Evolutionary conservation across 306 rosid species (phyloP), one percentile per base, ranked within the genome.

Genomic region (Mimosa pudica): DNA sequence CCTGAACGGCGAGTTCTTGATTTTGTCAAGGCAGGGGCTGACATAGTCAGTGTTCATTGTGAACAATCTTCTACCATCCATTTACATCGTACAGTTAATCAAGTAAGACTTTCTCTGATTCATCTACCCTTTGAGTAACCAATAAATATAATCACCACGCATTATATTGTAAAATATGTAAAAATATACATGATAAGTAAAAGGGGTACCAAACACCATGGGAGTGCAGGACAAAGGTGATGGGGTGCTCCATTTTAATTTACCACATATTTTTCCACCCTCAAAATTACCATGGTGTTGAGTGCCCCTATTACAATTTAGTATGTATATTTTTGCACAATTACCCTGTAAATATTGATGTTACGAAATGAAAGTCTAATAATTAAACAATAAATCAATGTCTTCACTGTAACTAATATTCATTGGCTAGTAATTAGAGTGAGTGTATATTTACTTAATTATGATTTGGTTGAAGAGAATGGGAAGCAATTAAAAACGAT

Each of bases 21-120:
- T 86, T 96, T 96, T 83, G 91, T 96, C 83, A 96, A 96, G 91
- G 99, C 99, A 57, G 99, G 99, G 60, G 99, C 99, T 4, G 99
- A 96, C 92, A 96, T 96, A 17, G 93, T 96, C 79, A 96, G 99
- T 79, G 88, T 96, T 81, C 99, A 96, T 80, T 82, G 88, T 74
- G 99, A 96, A 86, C 98, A 91, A 85, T 66, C 99, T 73, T 79
- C 99, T 78, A 96, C 99, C 81, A 96, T 96, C 85, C 99, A 96
- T 91, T 89, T 96, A 85, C 99, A 96, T 79, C 99, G 99, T 6
- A 81, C 99, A 12, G 1, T 96, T 84, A 85, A 91, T 83, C 92
- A 85, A 74, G 99, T 96, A 82, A 84, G 88, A 63, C 51, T 82
- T 82, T 73, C 16, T 74, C 57, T 67, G 14, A n/a, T 51, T 75